Base-by-base conservation (phyloP, 2,329 filamentous ascomycete genomes). In the Pezicula neosporulosa region DNA sequence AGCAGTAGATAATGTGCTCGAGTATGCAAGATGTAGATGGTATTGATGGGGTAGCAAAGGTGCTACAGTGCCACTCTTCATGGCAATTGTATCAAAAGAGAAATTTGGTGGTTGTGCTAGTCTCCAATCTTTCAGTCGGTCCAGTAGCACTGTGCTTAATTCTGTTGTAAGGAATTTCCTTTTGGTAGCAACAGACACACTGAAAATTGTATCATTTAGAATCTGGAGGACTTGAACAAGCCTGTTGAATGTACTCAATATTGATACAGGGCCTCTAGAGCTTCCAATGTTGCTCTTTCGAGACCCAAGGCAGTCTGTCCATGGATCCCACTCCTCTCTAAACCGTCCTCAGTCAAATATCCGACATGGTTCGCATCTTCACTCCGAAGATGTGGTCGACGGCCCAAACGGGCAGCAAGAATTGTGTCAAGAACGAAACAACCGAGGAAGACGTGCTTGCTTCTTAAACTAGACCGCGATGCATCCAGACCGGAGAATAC, bases 311-410 rank as follows among this genome's bases (percentile, higher is more conserved):
- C 74, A 73, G 24, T 83, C 79, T 16, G 75, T 74, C 87, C 87
- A 90, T 1, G 84, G 82, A 57, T 87, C 82, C 86, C 86, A 90
- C 68, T 90, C 86, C 61, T 90, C 61, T 90, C 87, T 18, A 86
- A 69, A 1, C 84, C 84, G 58, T 87, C 83, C 64, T 88, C 84
- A 24, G 81, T 74, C 2, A 87, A 70, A 3, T 69, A 66, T 9
- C 76, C 76, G 47, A 66, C 63, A 36, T 68, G 65, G n/a, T 72
- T 66, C 24, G 81, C 64, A 47, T 81, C 76, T 13, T 72, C 70
- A 9, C 68, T 63, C 50, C 69, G 69, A 6, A 85, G 71, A 61
- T 80, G 77, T 2, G 78, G 72, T 9, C 72, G 67, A 33, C 72
- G 72, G n/a, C 73, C 68, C 3, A 83, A 69, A 8, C 77, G 71